Evolutionary conservation across 441 rosid species (phyloP).

Genomic region (Flueggea neowawraea): DNA sequence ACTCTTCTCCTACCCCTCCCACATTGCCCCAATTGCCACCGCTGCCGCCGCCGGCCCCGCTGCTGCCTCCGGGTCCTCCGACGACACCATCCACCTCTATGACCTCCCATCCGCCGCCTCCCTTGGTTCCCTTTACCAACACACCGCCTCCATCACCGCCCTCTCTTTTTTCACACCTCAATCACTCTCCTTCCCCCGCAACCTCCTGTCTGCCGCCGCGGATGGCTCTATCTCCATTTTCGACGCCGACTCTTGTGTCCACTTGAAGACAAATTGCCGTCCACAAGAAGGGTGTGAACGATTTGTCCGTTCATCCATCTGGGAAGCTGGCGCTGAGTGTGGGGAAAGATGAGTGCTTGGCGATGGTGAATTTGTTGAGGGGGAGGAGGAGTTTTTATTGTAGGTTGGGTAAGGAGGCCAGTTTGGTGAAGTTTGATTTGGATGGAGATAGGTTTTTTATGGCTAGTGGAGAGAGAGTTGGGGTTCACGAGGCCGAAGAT

Average conservation of each 20-base stretch:
- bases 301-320: slow-evolving; percentile 69
- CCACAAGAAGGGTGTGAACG: slow-evolving; percentile 71
- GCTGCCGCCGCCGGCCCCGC: slow-evolving; percentile 74
- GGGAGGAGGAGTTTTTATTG: slow-evolving; percentile 86
- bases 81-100: slow-evolving; percentile 83
- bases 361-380: slow-evolving; percentile 82
- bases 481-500: slow-evolving; percentile 82
- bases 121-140: slow-evolving; percentile 71
- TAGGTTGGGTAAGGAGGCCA: slow-evolving; percentile 68
- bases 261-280: slow-evolving; percentile 58
- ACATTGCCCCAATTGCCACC: slow-evolving; percentile 67
- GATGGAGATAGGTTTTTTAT: slow-evolving; percentile 75
- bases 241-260: slow-evolving; percentile 82
- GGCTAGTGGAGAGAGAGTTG: slow-evolving; percentile 56
- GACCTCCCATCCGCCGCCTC: slow-evolving; percentile 79
- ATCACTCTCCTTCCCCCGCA: slow-evolving; percentile 74
- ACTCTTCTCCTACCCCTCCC: slow-evolving; percentile 84
- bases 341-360: slow-evolving; percentile 77
- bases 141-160: slow-evolving; percentile 63
- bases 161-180: slow-evolving; percentile 77
- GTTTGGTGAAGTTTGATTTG: slow-evolving; percentile 52
- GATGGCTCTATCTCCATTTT: slow-evolving; percentile 83
- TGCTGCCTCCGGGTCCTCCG: slow-evolving; percentile 80
- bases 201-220: slow-evolving; percentile 73
- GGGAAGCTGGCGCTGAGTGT: slow-evolving; percentile 84